Percentiles rank a stretch among this genome's conserved stretches.
Conservation (phyloP, 2,329 filamentous ascomycete species). For the Fusarium annulatum region DNA sequence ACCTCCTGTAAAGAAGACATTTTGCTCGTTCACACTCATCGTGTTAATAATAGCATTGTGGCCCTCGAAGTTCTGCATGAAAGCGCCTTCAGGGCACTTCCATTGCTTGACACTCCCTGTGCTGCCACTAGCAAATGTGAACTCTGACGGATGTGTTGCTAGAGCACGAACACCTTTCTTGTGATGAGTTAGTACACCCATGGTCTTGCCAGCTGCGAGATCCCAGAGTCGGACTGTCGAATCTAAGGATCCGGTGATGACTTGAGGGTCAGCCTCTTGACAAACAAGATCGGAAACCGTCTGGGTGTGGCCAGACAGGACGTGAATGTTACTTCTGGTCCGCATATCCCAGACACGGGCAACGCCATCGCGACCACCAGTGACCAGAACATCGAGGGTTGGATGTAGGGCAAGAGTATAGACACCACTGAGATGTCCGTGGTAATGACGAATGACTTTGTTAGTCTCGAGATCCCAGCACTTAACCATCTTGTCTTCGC, state of each 20-base stretch:
- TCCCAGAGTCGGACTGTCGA: conserved; percentile 94
- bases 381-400: conserved; percentile 93
- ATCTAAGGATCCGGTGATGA: conserved; percentile 94
- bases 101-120: conserved; percentile 98
- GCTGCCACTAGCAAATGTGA: conserved; percentile 94
- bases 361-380: conserved; percentile 92
- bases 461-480: conserved; percentile 99
- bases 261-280: conserved; percentile 95
- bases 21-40: conserved; percentile 90
- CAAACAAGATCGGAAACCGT: conserved; percentile 91
- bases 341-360: conserved; percentile 99
- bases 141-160: conserved; percentile 88
- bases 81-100: conserved; percentile 97
- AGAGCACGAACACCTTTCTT: conserved; percentile 95
- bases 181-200: conserved; percentile 96
- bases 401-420: conserved; percentile 95
- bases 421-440: conserved; percentile 95
- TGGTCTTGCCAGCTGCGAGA: conserved; percentile 93
- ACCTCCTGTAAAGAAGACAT: conserved; percentile 91
- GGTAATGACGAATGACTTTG: conserved; percentile 97
- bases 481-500: conserved; percentile 99
- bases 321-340: conserved; percentile 94
- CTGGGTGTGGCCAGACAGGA: conserved; percentile 88
- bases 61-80: conserved; percentile 99
- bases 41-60: conserved; percentile 98